phyloP scores from a whole-genome alignment of 2,329 filamentous ascomycete genomes.

The Capronia americana region DNA sequence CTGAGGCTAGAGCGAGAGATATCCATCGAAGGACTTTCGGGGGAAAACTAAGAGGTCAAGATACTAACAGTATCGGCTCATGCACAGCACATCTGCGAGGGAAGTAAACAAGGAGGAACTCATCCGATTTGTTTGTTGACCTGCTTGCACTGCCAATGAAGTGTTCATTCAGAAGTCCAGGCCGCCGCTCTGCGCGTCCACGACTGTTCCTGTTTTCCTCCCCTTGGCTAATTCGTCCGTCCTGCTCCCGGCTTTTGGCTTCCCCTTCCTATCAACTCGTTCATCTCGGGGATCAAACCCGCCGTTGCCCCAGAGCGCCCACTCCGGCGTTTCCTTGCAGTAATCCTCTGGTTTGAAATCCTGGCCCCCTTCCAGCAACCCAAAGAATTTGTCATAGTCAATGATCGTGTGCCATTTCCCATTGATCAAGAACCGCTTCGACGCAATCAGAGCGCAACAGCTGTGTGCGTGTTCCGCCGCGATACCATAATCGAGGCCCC shows the following conservation, averaged over 20 bases:
- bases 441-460: conserved; percentile 88
- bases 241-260: conserved; percentile 31
- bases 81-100: background rate
- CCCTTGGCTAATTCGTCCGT: background rate
- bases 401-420: conserved; percentile 91
- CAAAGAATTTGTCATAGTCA: conserved; percentile 87
- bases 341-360: conserved; percentile 90
- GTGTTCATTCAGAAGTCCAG: conserved; percentile 11
- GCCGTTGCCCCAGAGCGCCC: conserved; percentile 93
- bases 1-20: too few relatives aligned
- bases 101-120: background rate
- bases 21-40: too few relatives aligned
- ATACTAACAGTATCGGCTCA: too few relatives aligned
- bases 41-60: too few relatives aligned
- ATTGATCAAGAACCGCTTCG: conserved; percentile 75
- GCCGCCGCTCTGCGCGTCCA: background rate
- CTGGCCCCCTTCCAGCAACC: conserved; percentile 75
- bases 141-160: background rate
- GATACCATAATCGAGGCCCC: conserved; percentile 84
- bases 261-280: conserved; percentile 83
- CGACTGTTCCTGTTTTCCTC: background rate
- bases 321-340: conserved; percentile 86
- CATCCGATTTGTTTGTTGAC: background rate
- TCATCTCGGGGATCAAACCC: conserved; percentile 92
- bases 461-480: conserved; percentile 94